A percentile compares a stretch with the other conserved stretches of the same genome.
phyloP scores from a whole-genome alignment of 192 early-diverging fungal species.

The Polychytrium aggregatum region DNA sequence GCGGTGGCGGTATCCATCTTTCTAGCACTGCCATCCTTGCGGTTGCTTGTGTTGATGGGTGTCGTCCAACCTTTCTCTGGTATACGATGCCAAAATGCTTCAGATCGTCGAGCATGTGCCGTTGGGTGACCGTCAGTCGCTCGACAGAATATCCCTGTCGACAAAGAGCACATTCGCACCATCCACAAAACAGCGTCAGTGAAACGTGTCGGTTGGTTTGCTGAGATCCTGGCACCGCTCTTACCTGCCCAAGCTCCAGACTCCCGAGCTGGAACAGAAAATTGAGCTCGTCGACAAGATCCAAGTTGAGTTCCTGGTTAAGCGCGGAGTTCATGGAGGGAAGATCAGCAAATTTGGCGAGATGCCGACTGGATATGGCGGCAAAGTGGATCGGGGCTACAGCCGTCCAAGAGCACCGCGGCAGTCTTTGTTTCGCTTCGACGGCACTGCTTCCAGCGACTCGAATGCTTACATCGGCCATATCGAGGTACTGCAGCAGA shows the following conservation, averaged over 20 bases:
- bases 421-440: not conserved
- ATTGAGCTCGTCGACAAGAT: constrained; percentile 85
- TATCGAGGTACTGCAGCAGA: constrained; percentile 80
- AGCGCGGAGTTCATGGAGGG: no score
- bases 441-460: no score
- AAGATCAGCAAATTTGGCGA: not conserved
- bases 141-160: constrained; percentile 75
- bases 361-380: no score
- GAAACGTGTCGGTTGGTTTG: no score
- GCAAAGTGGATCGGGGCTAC: no score
- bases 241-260: constrained; percentile 73
- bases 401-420: no score
- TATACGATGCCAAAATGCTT: constrained; percentile 82
- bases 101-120: constrained; percentile 76
- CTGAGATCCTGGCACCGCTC: not conserved
- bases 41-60: not conserved
- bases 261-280: constrained; percentile 90
- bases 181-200: no score
- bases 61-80: constrained; percentile 53
- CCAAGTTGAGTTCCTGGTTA: constrained; percentile 46
- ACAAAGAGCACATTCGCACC: not conserved
- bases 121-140: constrained; percentile 70
- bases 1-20: no score
- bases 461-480: constrained; percentile 45
- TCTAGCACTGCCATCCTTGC: no score